These are phyloP conservation scores for Penicillium psychrosexuale DNA, from an alignment of 2,329 filamentous ascomycete species.

Conservation along the genomic window DNA sequence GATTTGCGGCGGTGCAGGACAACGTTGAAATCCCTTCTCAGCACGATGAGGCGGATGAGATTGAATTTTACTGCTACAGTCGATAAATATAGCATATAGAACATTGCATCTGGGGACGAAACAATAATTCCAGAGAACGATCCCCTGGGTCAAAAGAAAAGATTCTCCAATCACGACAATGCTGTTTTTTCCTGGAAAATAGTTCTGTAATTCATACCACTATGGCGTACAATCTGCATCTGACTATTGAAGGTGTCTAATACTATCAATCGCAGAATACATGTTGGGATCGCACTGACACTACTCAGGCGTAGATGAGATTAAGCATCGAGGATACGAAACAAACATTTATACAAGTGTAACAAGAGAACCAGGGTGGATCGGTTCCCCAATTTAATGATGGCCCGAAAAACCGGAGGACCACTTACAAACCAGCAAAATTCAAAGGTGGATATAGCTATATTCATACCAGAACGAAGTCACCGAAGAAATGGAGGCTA, in stretches of 20 bases:
- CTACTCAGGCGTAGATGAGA: not conserved
- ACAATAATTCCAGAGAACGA: too few relatives aligned
- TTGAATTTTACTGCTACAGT: conserved; percentile 40
- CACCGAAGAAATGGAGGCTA: not conserved
- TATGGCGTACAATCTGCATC: not conserved
- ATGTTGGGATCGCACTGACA: not conserved
- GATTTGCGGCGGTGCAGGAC: conserved; percentile 33
- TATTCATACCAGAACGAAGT: not conserved
- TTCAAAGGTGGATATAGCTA: not conserved
- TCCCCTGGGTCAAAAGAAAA: not conserved
- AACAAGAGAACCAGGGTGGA: not conserved
- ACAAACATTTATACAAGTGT: not conserved
- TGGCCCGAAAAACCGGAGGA: not conserved
- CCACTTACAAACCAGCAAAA: not conserved
- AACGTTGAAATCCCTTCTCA: conserved; percentile 38
- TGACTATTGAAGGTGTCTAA: not conserved
- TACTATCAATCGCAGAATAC: not conserved
- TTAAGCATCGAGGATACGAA: not conserved
- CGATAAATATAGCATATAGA: conserved; percentile 4
- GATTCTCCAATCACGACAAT: not conserved
- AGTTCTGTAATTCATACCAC: not conserved
- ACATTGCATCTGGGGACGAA: too few relatives aligned
- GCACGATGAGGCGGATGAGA: conserved; percentile 34
- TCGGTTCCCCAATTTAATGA: not conserved
- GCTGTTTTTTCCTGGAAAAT: not conserved